Evolutionary conservation across 164 flowering plant genomes (phyloP).

Genomic region (grape (Vitis vinifera)): ASM3070453v1 NC_081816.1:10011001-10011500

Average conservation of each 20-base stretch:
- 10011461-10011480: conserved; percentile 42
- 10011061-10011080: conserved; percentile 54
- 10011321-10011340: conserved; percentile 52
- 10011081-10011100: conserved; percentile 79
- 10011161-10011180: conserved; percentile 91
- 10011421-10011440: conserved; percentile 39
- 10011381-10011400: conserved; percentile 37
- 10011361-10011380: conserved; percentile 46
- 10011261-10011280: conserved; percentile 91
- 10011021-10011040: conserved; percentile 44
- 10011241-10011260: conserved; percentile 82
- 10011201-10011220: conserved; percentile 95
- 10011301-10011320: conserved; percentile 81
- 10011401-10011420: conserved; percentile 36
- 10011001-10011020: conserved; percentile 54
- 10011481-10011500: conserved; percentile 52
- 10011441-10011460: conserved; percentile 31
- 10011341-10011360: conserved; percentile 41
- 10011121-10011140: conserved; percentile 72
- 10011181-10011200: conserved; percentile 78
- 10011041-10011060: conserved; percentile 44
- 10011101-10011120: conserved; percentile 93
- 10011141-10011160: conserved; percentile 66
- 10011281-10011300: conserved; percentile 92
- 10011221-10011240: conserved; percentile 64